Base-by-base conservation (phyloP, 768 basidiomycete genomes). In the Cystobasidium ongulense region DNA sequence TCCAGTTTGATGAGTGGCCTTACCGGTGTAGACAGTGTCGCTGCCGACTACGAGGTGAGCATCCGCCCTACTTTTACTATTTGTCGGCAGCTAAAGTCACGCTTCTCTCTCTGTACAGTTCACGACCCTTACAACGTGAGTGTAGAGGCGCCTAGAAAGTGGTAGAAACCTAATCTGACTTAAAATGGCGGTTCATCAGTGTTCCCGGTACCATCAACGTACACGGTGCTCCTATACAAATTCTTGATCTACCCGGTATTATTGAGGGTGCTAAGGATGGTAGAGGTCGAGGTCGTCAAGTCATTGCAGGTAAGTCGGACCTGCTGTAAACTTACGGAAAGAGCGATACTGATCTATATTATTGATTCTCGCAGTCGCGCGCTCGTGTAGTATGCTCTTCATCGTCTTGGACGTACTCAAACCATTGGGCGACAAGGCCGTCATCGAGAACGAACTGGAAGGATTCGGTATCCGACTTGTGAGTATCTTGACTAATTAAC, bases 231-330 rank as follows among this genome's bases (percentile, higher is more conserved):
- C 91, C 92, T 35, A 92, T 97, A 78, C 95, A 97, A 78, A 93
- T 97, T 75, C 68, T 74, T 27, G 75, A 75, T 70, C 57, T 77
- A 39, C 76, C 92, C 76, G 95, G 96, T 84, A 98, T 98, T 76
- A 96, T 98, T 75, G 95, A 97, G 81, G 95, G 95, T 77, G 95
- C 95, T 27, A 93, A 92, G 79, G 95, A 98, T 77, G 94, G 94
- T 70, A 87, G 90, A 81, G 95, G 95, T 81, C 84, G 95, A 85
- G 95, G 95, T 85, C 89, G 91, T 76, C 95, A 98, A 86, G 88
- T 85, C 64, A 75, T 81, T 52, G 79, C 78, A 21, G 77, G 80
- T 78, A 46, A 50, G 65, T 50, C 75, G 77, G 46, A 31, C 74
- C 54, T 88, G 90, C 65, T 90, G 89, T 78, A 23, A 27, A 17